A percentile compares a stretch with the other conserved stretches of the same genome.
Conservation (phyloP, 2,329 filamentous ascomycete genomes). For the Xylariomycetidae sp. region DNA sequence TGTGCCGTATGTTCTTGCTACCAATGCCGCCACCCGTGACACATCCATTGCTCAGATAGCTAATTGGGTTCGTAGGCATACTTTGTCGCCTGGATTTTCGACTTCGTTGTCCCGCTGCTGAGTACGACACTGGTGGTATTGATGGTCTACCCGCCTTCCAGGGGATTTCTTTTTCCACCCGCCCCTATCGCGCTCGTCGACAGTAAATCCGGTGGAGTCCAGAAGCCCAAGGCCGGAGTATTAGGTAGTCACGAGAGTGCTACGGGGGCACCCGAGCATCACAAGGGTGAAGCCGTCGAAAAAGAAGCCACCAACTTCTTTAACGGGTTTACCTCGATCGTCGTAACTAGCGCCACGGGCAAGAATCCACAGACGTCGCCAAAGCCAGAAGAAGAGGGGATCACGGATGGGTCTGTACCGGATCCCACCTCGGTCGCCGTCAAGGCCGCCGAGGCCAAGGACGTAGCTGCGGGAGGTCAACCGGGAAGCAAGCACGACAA, state of each 20-base stretch:
- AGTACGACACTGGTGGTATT: constrained; percentile 57
- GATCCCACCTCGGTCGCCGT: constrained; percentile 34
- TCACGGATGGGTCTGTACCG: constrained; percentile 21
- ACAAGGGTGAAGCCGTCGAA: constrained; percentile 79
- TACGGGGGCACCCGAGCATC: constrained; percentile 77
- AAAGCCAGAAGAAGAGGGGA: constrained; percentile 25
- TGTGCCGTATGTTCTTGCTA: constrained; percentile 38
- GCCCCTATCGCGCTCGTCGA: constrained; percentile 72
- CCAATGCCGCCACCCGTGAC: background rate
- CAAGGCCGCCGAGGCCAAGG: constrained; percentile 35
- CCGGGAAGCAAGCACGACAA: constrained; percentile 59
- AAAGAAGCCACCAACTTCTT: constrained; percentile 80
- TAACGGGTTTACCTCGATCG: constrained; percentile 66
- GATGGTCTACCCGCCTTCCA: constrained; percentile 59
- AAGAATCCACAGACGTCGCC: constrained; percentile 68
- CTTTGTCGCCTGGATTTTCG: constrained; percentile 63
- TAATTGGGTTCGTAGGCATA: constrained; percentile 39
- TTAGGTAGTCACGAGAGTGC: constrained; percentile 71
- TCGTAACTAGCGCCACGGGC: constrained; percentile 69
- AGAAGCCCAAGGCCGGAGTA: constrained; percentile 72
- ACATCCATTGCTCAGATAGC: too few relatives aligned
- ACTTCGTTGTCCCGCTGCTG: constrained; percentile 63
- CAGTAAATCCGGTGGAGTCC: constrained; percentile 64
- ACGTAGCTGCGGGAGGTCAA: constrained; percentile 41
- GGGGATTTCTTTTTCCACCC: constrained; percentile 66